Conservation (phyloP, 2,329 filamentous ascomycete species). For the Coleophoma crateriformis region DNA sequence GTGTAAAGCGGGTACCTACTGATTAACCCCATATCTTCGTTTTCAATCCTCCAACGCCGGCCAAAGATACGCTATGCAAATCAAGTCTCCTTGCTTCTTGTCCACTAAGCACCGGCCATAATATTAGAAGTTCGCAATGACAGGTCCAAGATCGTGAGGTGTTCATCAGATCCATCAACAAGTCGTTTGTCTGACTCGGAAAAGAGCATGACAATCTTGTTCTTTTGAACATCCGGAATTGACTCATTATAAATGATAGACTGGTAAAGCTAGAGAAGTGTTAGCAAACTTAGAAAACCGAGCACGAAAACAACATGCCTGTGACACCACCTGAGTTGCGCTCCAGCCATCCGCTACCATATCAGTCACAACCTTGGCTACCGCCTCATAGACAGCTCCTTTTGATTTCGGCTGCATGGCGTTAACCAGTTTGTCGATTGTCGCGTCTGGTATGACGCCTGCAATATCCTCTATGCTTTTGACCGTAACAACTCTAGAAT, state of each 20-base stretch:
- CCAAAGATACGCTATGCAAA: constrained; percentile 8
- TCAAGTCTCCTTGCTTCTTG: background rate
- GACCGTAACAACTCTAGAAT: constrained; percentile 68
- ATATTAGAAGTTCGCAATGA: constrained; percentile 75
- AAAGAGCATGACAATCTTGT: constrained; percentile 81
- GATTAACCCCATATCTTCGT: background rate
- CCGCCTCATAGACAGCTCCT: constrained; percentile 61
- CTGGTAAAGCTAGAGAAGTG: constrained; percentile 63
- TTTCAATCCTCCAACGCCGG: constrained; percentile 6
- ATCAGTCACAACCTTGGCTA: constrained; percentile 78
- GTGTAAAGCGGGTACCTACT: no score
- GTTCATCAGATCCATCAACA: constrained; percentile 92
- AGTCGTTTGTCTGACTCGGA: constrained; percentile 92
- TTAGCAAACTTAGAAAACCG: constrained; percentile 3
- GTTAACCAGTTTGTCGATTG: constrained; percentile 64
- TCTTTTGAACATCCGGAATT: constrained; percentile 81
- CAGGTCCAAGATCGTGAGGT: constrained; percentile 83
- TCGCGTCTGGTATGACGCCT: constrained; percentile 77
- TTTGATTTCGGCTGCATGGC: constrained; percentile 70
- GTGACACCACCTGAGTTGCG: constrained; percentile 77
- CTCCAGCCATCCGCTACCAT: constrained; percentile 97
- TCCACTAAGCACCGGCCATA: constrained; percentile 32
- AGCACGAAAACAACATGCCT: constrained; percentile 44
- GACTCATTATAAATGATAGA: constrained; percentile 77
- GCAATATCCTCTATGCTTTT: constrained; percentile 90